A percentile compares a stretch with the other conserved stretches of the same genome.
These are phyloP conservation scores for Auricularia heimuer DNA, from an alignment of 768 basidiomycete species.

Conservation along the genomic window DNA sequence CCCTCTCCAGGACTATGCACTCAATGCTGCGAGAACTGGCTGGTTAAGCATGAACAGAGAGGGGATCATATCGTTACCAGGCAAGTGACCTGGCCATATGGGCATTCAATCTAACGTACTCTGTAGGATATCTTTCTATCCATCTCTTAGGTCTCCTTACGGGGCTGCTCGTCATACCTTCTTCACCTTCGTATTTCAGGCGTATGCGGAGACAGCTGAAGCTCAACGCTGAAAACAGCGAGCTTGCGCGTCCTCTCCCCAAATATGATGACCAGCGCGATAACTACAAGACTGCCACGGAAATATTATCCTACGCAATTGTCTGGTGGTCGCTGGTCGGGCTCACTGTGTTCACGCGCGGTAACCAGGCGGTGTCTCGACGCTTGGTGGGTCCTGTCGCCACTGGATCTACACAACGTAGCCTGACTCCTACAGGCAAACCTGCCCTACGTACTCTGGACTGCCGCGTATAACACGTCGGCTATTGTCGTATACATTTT, in stretches of 20 bases:
- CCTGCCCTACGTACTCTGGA: constrained; percentile 81
- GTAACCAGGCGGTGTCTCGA: constrained; percentile 42
- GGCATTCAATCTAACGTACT: not conserved
- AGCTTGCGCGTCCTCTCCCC: not conserved
- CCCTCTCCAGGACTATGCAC: constrained; percentile 52
- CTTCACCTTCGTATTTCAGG: constrained; percentile 63
- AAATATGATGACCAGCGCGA: constrained; percentile 22
- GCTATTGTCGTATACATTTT: constrained; percentile 75
- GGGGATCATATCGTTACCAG: constrained; percentile 71
- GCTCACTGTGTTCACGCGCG: constrained; percentile 19
- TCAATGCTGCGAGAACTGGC: constrained; percentile 51
- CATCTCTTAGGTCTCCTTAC: constrained; percentile 77
- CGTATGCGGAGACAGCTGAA: constrained; percentile 26
- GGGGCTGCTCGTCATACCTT: constrained; percentile 73
- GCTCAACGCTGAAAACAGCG: constrained; percentile 17
- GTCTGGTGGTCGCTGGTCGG: constrained; percentile 69
- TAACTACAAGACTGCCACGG: constrained; percentile 61
- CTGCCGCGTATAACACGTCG: constrained; percentile 76
- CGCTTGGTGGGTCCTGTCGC: constrained; percentile 39
- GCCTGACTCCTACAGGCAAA: constrained; percentile 51
- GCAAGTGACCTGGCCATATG: constrained; percentile 24
- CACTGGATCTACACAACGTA: not conserved
- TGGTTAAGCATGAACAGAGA: constrained; percentile 83
- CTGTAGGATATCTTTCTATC: constrained; percentile 76
- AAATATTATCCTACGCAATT: constrained; percentile 65